These are phyloP conservation scores for Draba incana DNA, from an alignment of 345 rosid species.

Conservation along the genomic window DNA sequence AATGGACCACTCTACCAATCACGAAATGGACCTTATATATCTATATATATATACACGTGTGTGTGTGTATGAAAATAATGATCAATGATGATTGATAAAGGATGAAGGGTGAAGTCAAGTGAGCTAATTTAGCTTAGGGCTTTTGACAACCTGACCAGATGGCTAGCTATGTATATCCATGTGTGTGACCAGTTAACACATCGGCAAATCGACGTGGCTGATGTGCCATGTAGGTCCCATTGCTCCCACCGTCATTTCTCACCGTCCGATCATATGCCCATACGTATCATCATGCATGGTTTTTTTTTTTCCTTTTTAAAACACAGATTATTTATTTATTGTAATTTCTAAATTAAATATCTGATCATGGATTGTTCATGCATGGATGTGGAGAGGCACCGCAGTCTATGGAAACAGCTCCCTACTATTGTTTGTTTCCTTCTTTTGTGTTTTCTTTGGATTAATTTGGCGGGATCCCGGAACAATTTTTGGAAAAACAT, in stretches of 20 bases:
- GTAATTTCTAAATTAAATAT: background rate
- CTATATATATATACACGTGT: background rate
- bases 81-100: constrained; percentile 9
- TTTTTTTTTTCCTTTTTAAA: background rate
- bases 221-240: constrained; percentile 28
- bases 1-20: constrained; percentile 32
- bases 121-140: constrained; percentile 24
- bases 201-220: constrained; percentile 29
- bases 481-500: constrained; percentile 9
- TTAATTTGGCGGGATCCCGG: constrained; percentile 32
- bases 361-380: constrained; percentile 31
- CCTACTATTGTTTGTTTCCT: constrained; percentile 33
- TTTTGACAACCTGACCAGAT: constrained; percentile 38
- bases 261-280: constrained; percentile 36
- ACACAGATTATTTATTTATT: background rate
- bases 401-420: constrained; percentile 31
- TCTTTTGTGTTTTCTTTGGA: constrained; percentile 15
- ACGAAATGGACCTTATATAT: background rate
- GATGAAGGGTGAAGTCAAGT: constrained; percentile 21
- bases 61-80: constrained; percentile 15
- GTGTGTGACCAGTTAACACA: constrained; percentile 29
- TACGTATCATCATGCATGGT: constrained; percentile 29
- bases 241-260: constrained; percentile 22
- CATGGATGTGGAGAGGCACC: constrained; percentile 34
- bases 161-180: constrained; percentile 10